Conservation (phyloP, 2,329 filamentous ascomycete genomes). For the Neonectria hederae region DNA sequence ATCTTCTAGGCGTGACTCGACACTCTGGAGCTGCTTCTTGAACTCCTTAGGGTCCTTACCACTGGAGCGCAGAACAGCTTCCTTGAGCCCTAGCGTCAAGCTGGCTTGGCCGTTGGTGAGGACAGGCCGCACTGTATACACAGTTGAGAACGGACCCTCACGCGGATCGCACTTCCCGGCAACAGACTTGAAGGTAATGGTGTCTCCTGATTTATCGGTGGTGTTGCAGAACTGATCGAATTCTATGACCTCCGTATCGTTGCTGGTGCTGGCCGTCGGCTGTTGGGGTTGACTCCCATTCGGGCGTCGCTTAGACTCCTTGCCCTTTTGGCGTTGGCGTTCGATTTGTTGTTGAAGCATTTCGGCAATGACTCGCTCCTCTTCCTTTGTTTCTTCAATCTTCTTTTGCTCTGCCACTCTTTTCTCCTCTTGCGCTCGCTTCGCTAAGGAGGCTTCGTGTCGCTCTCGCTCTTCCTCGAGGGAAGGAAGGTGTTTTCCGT, state of each 20-base stretch:
- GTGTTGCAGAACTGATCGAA: slow-evolving; percentile 75
- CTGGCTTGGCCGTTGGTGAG: slow-evolving; percentile 63
- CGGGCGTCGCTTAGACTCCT: slow-evolving; percentile 68
- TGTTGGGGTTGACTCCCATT: slow-evolving; percentile 45
- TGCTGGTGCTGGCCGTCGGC: slow-evolving; percentile 41
- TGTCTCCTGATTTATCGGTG: slow-evolving; percentile 70
- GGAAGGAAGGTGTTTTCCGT: slow-evolving; percentile 81
- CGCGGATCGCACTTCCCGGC: slow-evolving; percentile 73
- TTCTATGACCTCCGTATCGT: slow-evolving; percentile 54
- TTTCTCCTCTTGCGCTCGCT: slow-evolving; percentile 65
- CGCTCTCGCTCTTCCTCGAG: slow-evolving; percentile 88
- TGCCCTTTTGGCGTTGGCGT: slow-evolving; percentile 70
- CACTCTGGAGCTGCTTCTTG: slow-evolving; percentile 78
- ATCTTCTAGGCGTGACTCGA: slow-evolving; percentile 80
- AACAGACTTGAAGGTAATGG: slow-evolving; percentile 75
- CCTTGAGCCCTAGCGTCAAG: slow-evolving; percentile 78
- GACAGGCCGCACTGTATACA: slow-evolving; percentile 78
- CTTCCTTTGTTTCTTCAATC: slow-evolving; percentile 68
- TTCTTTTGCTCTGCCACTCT: slow-evolving; percentile 63
- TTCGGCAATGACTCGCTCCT: slow-evolving; percentile 74
- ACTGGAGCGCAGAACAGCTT: slow-evolving; percentile 67
- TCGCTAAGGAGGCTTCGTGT: slow-evolving; percentile 77
- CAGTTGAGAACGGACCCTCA: slow-evolving; percentile 71
- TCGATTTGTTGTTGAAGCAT: slow-evolving; percentile 78
- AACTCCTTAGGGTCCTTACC: slow-evolving; percentile 69